Conservation (phyloP, 1,139 yeast genomes). For the Suhomyces wounanorum region DNA sequence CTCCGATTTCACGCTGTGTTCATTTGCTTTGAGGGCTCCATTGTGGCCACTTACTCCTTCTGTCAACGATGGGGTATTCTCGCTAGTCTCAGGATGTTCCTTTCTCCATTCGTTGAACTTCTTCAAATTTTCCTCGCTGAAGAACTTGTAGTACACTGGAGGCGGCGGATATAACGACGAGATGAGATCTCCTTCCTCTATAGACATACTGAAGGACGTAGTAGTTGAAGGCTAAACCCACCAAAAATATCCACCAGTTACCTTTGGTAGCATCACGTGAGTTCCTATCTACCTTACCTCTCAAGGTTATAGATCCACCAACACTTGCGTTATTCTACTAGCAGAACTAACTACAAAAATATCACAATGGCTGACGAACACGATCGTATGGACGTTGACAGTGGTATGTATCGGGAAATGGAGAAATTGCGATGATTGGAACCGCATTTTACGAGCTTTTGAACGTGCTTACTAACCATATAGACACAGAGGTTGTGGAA, state of each 20-base stretch:
- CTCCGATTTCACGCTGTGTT: background rate
- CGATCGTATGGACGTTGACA: slow-evolving; percentile 37
- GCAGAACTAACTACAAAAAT: background rate
- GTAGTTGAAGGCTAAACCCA: background rate
- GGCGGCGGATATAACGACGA: slow-evolving; percentile 86
- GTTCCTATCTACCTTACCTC: background rate
- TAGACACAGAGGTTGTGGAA: slow-evolving; percentile 16
- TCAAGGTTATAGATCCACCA: background rate
- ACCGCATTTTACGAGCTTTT: background rate
- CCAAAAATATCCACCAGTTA: background rate
- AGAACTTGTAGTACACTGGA: slow-evolving; percentile 70
- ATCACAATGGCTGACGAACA: slow-evolving; percentile 22
- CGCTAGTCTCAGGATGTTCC: background rate
- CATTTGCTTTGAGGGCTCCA: background rate
- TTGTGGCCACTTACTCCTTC: background rate
- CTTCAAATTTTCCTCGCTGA: slow-evolving; percentile 60
- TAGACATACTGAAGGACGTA: slow-evolving; percentile 12
- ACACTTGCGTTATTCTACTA: background rate
- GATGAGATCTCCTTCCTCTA: slow-evolving; percentile 39
- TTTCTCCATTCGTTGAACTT: slow-evolving; percentile 29
- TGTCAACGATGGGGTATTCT: background rate
- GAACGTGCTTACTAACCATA: slow-evolving; percentile 10
- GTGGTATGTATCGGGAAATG: slow-evolving; percentile 20
- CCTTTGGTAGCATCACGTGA: background rate
- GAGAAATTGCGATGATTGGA: slow-evolving; percentile 13